Base-by-base conservation (phyloP, 805 yeast species). In the Candida tallmaniae region DNA sequence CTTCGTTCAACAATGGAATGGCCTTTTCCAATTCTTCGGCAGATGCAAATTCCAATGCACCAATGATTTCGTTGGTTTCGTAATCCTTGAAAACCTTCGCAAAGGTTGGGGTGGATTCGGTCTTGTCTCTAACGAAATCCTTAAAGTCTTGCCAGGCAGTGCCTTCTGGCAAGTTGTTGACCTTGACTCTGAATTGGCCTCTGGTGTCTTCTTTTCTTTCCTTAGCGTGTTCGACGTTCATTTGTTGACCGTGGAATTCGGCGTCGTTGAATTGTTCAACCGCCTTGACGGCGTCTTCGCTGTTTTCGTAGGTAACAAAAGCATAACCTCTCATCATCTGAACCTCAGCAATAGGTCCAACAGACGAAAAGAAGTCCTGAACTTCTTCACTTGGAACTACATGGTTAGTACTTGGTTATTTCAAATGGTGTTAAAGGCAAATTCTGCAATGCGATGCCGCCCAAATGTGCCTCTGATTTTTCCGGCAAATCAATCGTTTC, bases 111-210 rank as follows among this genome's bases (percentile, higher is more conserved):
- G 77, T 74, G 44, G 72, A 58, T 43, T 73, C 66, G 37, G 75
- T 77, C 61, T 77, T 82, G 42, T 83, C 88, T 57, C 95, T 75
- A 46, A 87, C 88, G 56, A 85, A 78, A 67, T 90, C 97, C 69
- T 88, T 84, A 55, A 84, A 73, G 52, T 83, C 90, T 70, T 84
- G 93, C 94, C 94, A 84, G 33, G 86, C 79, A 38, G 84, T 72
- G 43, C 80, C 79, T 48, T 80, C 83, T 48, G 89, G 89, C 51
- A 84, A 68, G 60, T 77, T 76, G 47, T 75, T 61, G 23, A 83
- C 75, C 54, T 79, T 74, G 40, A 80, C 78, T 70, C 93, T 76
- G 65, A 66, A 76, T 62, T 83, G 80, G 52, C 86, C 86, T 58
- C 81, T 78, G 44, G 81, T 73, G 42, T 76, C 70, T 50, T 65